Percentiles rank a stretch among this genome's conserved stretches.
Evolutionary conservation across 768 basidiomycete genomes (phyloP).

Genomic region (Erythrobasidium yunnanense): DNA sequence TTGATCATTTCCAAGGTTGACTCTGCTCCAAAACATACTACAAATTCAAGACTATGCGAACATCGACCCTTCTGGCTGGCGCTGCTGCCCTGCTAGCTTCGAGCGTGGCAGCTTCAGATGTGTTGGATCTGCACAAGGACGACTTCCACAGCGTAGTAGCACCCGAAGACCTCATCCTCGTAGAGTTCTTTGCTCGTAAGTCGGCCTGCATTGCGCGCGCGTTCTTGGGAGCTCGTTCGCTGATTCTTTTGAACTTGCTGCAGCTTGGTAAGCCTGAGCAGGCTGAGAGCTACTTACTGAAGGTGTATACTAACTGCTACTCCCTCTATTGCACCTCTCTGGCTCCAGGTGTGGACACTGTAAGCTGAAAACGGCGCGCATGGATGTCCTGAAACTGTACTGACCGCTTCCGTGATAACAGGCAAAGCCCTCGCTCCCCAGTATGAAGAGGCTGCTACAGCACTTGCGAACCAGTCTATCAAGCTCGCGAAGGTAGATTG

Average conservation of each 20-base stretch:
- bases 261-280: constrained; percentile 32
- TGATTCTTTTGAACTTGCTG: neutral
- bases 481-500: constrained; percentile 94
- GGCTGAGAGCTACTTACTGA: neutral
- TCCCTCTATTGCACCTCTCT: neutral
- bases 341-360: neutral
- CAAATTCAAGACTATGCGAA: neutral
- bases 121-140: constrained; percentile 54
- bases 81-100: constrained; percentile 22
- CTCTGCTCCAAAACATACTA: neutral
- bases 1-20: no score
- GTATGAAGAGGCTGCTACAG: constrained; percentile 61
- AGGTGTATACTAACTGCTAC: neutral
- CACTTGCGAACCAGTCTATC: constrained; percentile 78
- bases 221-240: neutral
- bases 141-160: constrained; percentile 29
- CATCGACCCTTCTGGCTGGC: neutral
- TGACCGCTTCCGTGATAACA: no score
- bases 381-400: no score
- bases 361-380: no score
- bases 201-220: neutral
- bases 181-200: constrained; percentile 82
- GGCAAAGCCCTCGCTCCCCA: constrained; percentile 37
- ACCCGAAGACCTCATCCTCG: constrained; percentile 45
- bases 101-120: constrained; percentile 54